phyloP scores from a whole-genome alignment of 2,329 filamentous ascomycete species.

The Alternaria longipes region DNA sequence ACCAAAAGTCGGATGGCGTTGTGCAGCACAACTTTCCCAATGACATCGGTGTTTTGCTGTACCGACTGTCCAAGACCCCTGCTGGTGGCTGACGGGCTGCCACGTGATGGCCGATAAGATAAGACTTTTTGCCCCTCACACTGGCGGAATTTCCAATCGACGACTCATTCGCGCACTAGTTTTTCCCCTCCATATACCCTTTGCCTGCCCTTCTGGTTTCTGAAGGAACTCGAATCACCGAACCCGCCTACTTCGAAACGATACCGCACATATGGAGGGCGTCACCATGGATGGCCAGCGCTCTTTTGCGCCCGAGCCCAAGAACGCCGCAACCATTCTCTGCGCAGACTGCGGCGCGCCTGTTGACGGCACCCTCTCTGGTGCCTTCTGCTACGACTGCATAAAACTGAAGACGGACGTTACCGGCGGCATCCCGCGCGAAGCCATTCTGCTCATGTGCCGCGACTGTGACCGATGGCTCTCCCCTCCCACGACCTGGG shows the following conservation, averaged over 20 bases:
- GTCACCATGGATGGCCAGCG: constrained; percentile 56
- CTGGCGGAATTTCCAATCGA: background rate
- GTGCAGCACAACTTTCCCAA: constrained; percentile 3
- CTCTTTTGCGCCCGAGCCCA: constrained; percentile 51
- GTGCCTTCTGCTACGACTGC: constrained; percentile 94
- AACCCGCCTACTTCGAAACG: background rate
- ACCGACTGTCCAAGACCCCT: background rate
- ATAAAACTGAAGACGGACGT: constrained; percentile 95
- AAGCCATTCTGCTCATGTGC: constrained; percentile 90
- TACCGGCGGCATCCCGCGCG: constrained; percentile 87
- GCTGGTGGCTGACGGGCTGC: background rate
- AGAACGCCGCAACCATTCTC: constrained; percentile 75
- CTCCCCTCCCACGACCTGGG: constrained; percentile 84
- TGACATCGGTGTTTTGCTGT: constrained; percentile 16
- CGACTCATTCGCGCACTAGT: constrained; percentile 7
- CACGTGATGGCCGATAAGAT: constrained; percentile 43
- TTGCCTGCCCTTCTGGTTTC: background rate
- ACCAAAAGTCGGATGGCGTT: background rate
- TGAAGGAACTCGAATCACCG: background rate
- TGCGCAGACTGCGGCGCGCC: constrained; percentile 98
- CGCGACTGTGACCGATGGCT: constrained; percentile 93
- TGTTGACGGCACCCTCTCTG: constrained; percentile 87
- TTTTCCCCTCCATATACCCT: constrained; percentile 5
- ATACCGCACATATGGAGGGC: constrained; percentile 20
- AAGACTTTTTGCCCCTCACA: background rate